Percentiles rank a stretch among this genome's conserved stretches.
Evolutionary conservation across 1,284 basidiomycete species (phyloP).

Genomic region (Boletus semigastroideus): DNA sequence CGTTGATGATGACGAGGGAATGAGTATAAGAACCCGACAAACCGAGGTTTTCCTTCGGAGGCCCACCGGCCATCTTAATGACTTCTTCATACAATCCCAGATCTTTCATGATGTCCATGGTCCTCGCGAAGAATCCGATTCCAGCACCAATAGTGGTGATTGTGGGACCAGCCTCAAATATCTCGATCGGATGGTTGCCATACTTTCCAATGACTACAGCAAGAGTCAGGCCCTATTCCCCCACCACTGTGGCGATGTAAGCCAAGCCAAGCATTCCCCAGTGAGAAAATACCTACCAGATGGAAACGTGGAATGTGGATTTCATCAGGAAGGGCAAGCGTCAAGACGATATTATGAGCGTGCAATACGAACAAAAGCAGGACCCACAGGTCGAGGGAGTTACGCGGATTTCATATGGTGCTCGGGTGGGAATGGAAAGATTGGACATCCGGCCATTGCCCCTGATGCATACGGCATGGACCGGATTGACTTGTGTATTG

Average conservation of each 20-base stretch:
- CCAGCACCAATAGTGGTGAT: slow-evolving; percentile 40
- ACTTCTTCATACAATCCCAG: slow-evolving; percentile 31
- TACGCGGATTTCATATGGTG: too few species aligned
- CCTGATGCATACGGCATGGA: too few species aligned
- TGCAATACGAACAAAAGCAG: too few species aligned
- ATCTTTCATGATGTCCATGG: slow-evolving; percentile 35
- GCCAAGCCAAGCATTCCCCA: not conserved
- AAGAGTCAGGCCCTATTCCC: slow-evolving; percentile 38
- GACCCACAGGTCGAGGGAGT: too few species aligned
- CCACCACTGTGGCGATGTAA: slow-evolving; percentile 32
- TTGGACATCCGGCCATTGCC: too few species aligned
- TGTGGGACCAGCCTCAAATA: slow-evolving; percentile 37
- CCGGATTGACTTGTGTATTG: too few species aligned
- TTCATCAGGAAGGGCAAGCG: too few species aligned
- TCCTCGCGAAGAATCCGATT: slow-evolving; percentile 36
- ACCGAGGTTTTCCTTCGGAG: slow-evolving; percentile 9
- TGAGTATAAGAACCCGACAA: not conserved
- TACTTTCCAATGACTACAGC: slow-evolving; percentile 35
- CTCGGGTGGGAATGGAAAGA: too few species aligned
- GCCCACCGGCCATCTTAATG: slow-evolving; percentile 2
- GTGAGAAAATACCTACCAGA: slow-evolving; percentile 5
- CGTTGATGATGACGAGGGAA: not conserved
- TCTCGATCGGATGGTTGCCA: slow-evolving; percentile 22
- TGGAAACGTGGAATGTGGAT: slow-evolving; percentile 12
- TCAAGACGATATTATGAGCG: too few species aligned